Evolutionary conservation across 768 basidiomycete species (phyloP).

Genomic region (Mycena albidolilacea): DNA sequence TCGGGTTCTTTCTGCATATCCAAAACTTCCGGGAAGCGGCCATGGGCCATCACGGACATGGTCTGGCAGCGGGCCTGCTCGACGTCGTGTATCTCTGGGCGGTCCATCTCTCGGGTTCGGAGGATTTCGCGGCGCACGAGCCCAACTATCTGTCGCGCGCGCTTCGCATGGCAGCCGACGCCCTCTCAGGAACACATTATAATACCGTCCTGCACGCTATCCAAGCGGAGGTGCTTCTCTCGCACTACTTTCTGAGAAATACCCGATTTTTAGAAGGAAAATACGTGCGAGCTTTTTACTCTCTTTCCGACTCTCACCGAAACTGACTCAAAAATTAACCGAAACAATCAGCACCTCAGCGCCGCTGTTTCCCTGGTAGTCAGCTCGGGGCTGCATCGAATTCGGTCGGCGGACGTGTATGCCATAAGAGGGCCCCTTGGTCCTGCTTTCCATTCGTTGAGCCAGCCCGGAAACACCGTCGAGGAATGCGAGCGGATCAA

Average conservation of each 20-base stretch:
- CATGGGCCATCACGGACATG: neutral
- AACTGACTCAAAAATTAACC: too few species aligned
- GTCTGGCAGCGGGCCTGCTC: neutral
- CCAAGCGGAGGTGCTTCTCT: conserved; percentile 58
- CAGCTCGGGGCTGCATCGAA: neutral
- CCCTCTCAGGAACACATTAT: neutral
- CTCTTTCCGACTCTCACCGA: too few species aligned
- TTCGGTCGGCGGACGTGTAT: neutral
- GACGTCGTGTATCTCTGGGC: neutral
- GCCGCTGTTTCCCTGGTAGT: neutral
- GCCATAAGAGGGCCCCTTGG: neutral
- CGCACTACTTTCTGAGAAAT: conserved; percentile 58
- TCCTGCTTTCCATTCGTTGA: conserved; percentile 25
- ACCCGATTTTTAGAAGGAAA: conserved; percentile 59
- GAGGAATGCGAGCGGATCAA: conserved; percentile 45
- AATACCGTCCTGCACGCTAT: conserved; percentile 40
- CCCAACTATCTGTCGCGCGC: neutral
- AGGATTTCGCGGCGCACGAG: neutral
- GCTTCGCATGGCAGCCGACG: neutral
- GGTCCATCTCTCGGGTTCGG: conserved; percentile 20
- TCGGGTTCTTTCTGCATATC: conserved; percentile 63
- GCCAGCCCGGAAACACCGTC: conserved; percentile 42
- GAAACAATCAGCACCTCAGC: conserved; percentile 40
- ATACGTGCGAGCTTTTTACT: conserved; percentile 41
- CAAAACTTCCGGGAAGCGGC: conserved; percentile 50